A percentile compares a stretch with the other conserved stretches of the same genome.
Evolutionary conservation across 1,284 basidiomycete genomes (phyloP).

Genomic region (Fistulina hepatica): DNA sequence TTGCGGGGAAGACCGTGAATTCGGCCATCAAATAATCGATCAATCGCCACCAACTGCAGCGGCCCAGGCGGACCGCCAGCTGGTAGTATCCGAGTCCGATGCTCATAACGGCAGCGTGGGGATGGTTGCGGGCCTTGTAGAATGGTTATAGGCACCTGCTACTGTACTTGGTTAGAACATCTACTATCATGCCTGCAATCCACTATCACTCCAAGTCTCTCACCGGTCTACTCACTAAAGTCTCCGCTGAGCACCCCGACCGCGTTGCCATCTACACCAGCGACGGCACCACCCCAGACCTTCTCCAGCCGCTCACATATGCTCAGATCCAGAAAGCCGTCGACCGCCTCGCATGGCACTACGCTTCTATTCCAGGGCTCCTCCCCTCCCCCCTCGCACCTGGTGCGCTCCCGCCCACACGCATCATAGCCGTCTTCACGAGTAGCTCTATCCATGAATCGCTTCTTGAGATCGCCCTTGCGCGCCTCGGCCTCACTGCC

Average conservation of each 20-base stretch:
- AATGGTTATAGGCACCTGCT: too few relatives aligned
- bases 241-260: constrained; percentile 17
- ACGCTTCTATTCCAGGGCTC: constrained; percentile 17
- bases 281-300: constrained; percentile 8
- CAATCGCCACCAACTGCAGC: too few relatives aligned
- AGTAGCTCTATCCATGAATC: constrained; percentile 28
- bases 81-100: too few relatives aligned
- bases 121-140: too few relatives aligned
- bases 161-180: too few relatives aligned
- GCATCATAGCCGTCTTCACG: constrained; percentile 29
- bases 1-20: too few relatives aligned
- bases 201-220: constrained; percentile 3
- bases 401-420: constrained; percentile 21
- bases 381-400: constrained; percentile 7
- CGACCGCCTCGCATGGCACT: constrained; percentile 33
- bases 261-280: constrained; percentile 17
- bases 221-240: constrained; percentile 11
- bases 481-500: constrained; percentile 32
- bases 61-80: too few relatives aligned
- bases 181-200: background rate
- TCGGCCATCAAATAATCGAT: too few relatives aligned
- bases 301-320: constrained; percentile 17
- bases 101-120: too few relatives aligned
- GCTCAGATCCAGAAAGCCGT: constrained; percentile 26
- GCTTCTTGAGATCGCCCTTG: constrained; percentile 35